phyloP scores from a whole-genome alignment of 1,284 basidiomycete species.

The Lignosus rhinocerotis region DNA sequence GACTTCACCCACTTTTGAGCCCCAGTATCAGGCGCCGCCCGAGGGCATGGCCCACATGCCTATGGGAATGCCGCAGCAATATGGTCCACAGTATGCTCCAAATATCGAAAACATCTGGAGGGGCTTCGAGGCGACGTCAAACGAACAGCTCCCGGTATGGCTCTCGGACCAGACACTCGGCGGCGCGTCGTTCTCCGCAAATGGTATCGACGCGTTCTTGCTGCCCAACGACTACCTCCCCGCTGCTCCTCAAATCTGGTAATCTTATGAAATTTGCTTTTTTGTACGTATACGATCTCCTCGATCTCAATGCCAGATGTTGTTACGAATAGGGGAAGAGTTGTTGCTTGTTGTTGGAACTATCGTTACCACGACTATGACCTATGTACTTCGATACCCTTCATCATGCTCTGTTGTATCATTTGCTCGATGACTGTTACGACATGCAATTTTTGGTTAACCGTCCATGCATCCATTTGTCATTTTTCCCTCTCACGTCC shows the following conservation, averaged over 20 bases:
- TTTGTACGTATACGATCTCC: slow-evolving; percentile 1
- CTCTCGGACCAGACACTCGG: slow-evolving; percentile 79
- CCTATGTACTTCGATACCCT: slow-evolving; percentile 23
- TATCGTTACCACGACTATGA: slow-evolving; percentile 9
- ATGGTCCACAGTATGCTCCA: slow-evolving; percentile 36
- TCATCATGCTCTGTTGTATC: slow-evolving; percentile 13
- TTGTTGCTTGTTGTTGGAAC: slow-evolving; percentile 2
- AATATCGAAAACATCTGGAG: slow-evolving; percentile 77
- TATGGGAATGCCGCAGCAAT: slow-evolving; percentile 32
- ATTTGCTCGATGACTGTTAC: slow-evolving; percentile 4
- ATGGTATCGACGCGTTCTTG: slow-evolving; percentile 82
- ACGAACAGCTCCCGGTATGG: slow-evolving; percentile 79
- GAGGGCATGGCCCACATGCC: slow-evolving; percentile 28
- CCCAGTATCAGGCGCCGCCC: slow-evolving; percentile 28
- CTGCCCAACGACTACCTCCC: slow-evolving; percentile 74
- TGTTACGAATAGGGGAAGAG: slow-evolving; percentile 13
- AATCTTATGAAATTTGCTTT: slow-evolving; percentile 14
- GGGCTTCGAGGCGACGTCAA: slow-evolving; percentile 67
- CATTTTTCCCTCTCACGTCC: not conserved
- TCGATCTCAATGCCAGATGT: slow-evolving; percentile 10
- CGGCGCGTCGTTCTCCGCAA: slow-evolving; percentile 70
- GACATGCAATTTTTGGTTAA: slow-evolving; percentile 2
- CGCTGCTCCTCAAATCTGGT: slow-evolving; percentile 73
- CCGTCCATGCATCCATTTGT: not conserved
- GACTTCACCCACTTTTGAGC: slow-evolving; percentile 35